phyloP scores from a whole-genome alignment of 2,329 filamentous ascomycete genomes.

The Xylariaceae sp. region DNA sequence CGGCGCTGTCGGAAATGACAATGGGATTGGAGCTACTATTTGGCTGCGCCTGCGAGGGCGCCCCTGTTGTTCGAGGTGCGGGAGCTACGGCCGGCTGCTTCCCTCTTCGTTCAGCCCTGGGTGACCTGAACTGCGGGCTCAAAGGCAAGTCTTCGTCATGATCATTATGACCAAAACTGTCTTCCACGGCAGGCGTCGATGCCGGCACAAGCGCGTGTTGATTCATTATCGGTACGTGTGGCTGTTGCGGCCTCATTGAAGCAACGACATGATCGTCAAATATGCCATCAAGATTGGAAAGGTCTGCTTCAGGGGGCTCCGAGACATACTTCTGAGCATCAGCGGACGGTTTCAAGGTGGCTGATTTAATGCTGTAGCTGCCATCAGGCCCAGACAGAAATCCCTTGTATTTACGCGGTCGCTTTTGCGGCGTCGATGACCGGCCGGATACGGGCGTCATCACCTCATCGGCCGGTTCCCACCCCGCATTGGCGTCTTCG shows the following conservation, averaged over 20 bases:
- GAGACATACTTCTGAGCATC: neutral
- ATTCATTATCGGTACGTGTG: neutral
- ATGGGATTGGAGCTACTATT: too few species aligned
- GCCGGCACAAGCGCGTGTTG: slow-evolving; percentile 1
- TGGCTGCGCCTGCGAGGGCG: too few species aligned
- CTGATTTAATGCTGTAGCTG: neutral
- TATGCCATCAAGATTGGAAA: neutral
- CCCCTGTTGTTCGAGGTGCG: too few species aligned
- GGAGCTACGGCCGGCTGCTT: too few species aligned
- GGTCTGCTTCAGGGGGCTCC: too few species aligned
- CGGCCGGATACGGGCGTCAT: slow-evolving; percentile 5
- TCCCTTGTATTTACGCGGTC: neutral
- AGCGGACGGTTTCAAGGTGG: neutral
- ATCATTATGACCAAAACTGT: too few species aligned
- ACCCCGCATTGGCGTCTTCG: neutral
- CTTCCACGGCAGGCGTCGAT: too few species aligned
- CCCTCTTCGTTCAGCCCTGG: too few species aligned
- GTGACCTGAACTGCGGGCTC: too few species aligned
- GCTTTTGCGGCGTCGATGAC: neutral
- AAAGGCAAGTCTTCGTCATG: too few species aligned
- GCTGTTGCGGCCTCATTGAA: neutral
- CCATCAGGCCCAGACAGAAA: neutral
- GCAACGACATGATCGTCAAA: neutral
- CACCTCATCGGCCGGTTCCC: neutral
- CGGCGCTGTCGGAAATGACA: too few species aligned